Conservation (phyloP, 176 grass and related monocot genomes). For the Triticum dicoccoides region DNA sequence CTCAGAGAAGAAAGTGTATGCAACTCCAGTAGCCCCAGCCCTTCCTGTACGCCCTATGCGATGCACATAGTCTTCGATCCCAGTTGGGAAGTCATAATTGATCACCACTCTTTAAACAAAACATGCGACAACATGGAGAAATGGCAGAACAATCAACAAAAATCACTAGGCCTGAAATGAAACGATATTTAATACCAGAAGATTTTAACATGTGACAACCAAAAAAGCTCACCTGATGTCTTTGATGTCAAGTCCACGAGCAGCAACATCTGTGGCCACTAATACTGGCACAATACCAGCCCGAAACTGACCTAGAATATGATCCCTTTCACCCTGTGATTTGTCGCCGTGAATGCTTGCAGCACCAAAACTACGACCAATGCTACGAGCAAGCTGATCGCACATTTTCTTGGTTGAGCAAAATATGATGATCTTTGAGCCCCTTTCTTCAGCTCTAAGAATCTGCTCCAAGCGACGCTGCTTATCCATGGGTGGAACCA, state of each 20-base stretch:
- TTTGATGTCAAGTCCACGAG: conserved; percentile 94
- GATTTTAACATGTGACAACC: conserved; percentile 5
- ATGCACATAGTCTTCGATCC: conserved; percentile 94
- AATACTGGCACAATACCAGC: conserved; percentile 77
- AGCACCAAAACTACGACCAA: conserved; percentile 81
- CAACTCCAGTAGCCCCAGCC: conserved; percentile 84
- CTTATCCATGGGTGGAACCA: conserved; percentile 78
- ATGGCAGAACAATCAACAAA: neutral
- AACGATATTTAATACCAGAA: conserved; percentile 6
- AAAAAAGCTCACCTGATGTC: conserved; percentile 73
- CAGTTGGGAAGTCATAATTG: conserved; percentile 96
- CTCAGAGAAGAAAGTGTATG: conserved; percentile 89
- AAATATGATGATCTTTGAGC: conserved; percentile 94
- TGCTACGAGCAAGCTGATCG: conserved; percentile 73
- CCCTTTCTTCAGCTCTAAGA: conserved; percentile 89
- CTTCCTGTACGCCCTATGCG: conserved; percentile 93
- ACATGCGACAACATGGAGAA: conserved; percentile 18
- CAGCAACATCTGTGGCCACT: conserved; percentile 97
- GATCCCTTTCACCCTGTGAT: conserved; percentile 86
- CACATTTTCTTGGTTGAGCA: conserved; percentile 94
- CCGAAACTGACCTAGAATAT: conserved; percentile 89
- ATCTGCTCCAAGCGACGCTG: conserved; percentile 90
- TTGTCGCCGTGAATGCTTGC: conserved; percentile 91
- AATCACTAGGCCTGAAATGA: neutral
- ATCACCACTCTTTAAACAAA: conserved; percentile 80